Percentiles rank a stretch among this genome's conserved stretches.
Evolutionary conservation across 2,329 filamentous ascomycete species (phyloP).

Genomic region (Emmonsiellopsis sp.): DNA sequence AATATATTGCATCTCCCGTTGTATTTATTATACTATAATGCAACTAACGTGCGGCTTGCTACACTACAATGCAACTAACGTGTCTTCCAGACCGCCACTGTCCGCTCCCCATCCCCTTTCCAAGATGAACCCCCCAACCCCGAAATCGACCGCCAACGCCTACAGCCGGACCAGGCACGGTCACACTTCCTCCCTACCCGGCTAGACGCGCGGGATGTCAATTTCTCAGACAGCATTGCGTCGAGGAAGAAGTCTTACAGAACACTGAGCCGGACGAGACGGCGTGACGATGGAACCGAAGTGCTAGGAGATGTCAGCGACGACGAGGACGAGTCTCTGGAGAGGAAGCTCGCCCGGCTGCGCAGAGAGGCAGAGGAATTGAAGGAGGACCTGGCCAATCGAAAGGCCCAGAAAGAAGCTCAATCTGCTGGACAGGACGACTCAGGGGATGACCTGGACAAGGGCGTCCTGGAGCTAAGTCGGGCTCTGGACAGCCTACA

Average conservation of each 20-base stretch:
- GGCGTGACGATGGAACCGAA: constrained; percentile 38
- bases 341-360: constrained; percentile 70
- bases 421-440: constrained; percentile 37
- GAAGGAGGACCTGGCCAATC: constrained; percentile 41
- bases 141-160: constrained; percentile 64
- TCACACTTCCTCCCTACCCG: constrained; percentile 66
- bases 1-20: constrained; percentile 8
- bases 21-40: not conserved
- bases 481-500: constrained; percentile 60
- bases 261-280: constrained; percentile 57
- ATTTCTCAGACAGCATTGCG: constrained; percentile 83
- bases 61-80: too few species aligned
- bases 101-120: constrained; percentile 49
- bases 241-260: constrained; percentile 78
- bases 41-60: not conserved
- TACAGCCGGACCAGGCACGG: constrained; percentile 72
- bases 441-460: constrained; percentile 33
- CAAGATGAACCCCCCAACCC: constrained; percentile 49
- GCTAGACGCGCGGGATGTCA: constrained; percentile 67
- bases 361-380: constrained; percentile 73
- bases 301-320: constrained; percentile 69
- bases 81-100: constrained; percentile 47
- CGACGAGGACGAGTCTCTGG: constrained; percentile 68
- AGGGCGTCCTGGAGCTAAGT: constrained; percentile 60
- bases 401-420: constrained; percentile 47